Evolutionary conservation across 2,329 filamentous ascomycete genomes (phyloP), one percentile per base, ranked within the genome.

Genomic region (Cyphellophora attinorum): DNA sequence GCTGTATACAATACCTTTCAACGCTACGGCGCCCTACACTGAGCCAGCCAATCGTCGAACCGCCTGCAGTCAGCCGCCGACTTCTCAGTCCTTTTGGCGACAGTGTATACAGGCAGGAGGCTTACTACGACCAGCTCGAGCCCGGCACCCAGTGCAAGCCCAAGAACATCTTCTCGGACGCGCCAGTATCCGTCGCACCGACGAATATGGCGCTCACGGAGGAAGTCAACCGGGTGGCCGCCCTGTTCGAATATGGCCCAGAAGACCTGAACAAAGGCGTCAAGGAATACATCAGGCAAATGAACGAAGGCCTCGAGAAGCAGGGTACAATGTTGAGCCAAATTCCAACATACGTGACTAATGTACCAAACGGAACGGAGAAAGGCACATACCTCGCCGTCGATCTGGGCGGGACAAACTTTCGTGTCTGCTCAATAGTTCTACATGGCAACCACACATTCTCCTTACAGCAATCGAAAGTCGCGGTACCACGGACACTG

Each of bases 371-470:
- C 72, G 91, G 91, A 51, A 95, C 88, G 3, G 91, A 98, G 65
- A 93, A 95, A 79, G 91, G 91, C 31, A 70, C 95, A 25, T 98
- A 95, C 64, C 78, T 98, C 55, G 89, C 91, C 25, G 88, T 98
- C 46, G 91, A 98, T 55, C 74, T 98, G n/a, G 91, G 91, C 43
- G 91, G 91, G 51, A 98, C 91, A 46, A 98, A 98, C 66, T 94
- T 96, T 63, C 82, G 91, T 50, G 91, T 98, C 53, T 98, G 91
- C 67, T 95, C 89, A 28, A 82, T 98, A 53, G 75, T 84, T 50
- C 71, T 98, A 41, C 88, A 94, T 56, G 91, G 91, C 53, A 85
- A 96, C 64, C 88, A 81, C 51, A 95, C 86, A 38, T 96, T 95
- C 68, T 85, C 84, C 60, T 75, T 96, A 50, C 93, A 82, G 34